Percentiles rank a stretch among this genome's conserved stretches.
Evolutionary conservation across 169 alveolate species (phyloP).

Genomic region (Eimeria praecox): DNA sequence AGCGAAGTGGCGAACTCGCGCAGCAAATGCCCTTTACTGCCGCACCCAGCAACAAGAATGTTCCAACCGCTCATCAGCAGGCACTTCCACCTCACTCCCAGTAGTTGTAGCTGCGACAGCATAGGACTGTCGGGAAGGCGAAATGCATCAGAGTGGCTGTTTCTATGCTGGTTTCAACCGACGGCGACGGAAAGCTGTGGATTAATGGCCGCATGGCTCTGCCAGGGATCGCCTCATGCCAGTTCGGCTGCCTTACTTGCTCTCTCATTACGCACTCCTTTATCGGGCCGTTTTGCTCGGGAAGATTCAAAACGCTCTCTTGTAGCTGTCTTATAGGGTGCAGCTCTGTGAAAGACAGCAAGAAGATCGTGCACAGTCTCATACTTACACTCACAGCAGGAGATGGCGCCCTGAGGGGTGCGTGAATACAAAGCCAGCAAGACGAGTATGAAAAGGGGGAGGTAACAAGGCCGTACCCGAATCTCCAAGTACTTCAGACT

Average conservation of each 20-base stretch:
- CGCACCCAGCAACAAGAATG: slow-evolving; percentile 75
- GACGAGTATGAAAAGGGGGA: not conserved
- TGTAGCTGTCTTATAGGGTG: slow-evolving; percentile 64
- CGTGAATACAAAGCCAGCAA: not conserved
- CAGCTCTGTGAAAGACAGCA: not conserved
- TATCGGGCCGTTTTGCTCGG: slow-evolving; percentile 14
- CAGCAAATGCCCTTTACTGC: slow-evolving; percentile 73
- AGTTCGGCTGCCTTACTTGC: slow-evolving; percentile 20
- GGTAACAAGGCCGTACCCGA: not conserved
- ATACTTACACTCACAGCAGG: not conserved
- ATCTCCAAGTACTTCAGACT: not conserved
- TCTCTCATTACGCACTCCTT: slow-evolving; percentile 41
- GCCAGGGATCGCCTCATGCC: not conserved
- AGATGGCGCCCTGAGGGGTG: not conserved
- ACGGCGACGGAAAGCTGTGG: not conserved
- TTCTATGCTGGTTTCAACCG: not conserved
- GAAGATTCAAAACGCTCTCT: slow-evolving; percentile 51
- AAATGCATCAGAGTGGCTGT: not conserved
- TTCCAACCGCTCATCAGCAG: slow-evolving; percentile 69
- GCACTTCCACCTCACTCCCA: slow-evolving; percentile 71
- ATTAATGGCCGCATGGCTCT: not conserved
- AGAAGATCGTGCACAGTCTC: not conserved
- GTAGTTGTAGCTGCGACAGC: slow-evolving; percentile 50
- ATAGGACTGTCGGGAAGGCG: not conserved
- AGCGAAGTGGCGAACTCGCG: slow-evolving; percentile 43